Conservation (phyloP, 176 grass and related monocot genomes). For the Oryza glaberrima region DNA sequence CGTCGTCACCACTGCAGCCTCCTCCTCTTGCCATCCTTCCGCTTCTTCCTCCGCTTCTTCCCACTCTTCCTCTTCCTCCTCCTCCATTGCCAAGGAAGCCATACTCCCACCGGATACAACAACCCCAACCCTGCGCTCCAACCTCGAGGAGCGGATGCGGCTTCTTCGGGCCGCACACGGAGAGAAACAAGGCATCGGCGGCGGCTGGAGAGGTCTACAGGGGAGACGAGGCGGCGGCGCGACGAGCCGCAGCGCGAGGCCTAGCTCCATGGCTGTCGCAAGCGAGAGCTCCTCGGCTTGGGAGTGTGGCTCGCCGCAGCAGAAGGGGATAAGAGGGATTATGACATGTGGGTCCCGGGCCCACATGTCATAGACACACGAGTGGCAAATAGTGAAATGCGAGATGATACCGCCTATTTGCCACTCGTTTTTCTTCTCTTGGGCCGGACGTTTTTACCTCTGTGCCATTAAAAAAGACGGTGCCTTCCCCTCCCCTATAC, state of each 20-base stretch:
- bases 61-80: constrained; percentile 5
- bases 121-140: constrained; percentile 12
- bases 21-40: constrained; percentile 4
- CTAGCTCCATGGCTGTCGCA: constrained; percentile 51
- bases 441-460: neutral
- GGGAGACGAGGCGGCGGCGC: constrained; percentile 34
- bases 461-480: too few relatives aligned
- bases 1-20: neutral
- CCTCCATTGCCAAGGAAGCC: constrained; percentile 28
- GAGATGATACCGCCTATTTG: neutral
- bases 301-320: neutral
- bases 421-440: neutral
- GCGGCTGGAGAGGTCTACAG: neutral
- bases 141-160: neutral
- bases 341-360: too few relatives aligned
- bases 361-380: too few relatives aligned
- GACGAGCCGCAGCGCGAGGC: constrained; percentile 49
- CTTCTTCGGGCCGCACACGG: neutral
- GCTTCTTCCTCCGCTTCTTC: neutral
- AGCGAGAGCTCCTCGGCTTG: neutral
- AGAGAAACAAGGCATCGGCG: neutral
- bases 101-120: constrained; percentile 26
- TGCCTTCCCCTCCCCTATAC: too few relatives aligned
- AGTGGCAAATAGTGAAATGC: too few relatives aligned
- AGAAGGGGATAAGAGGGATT: constrained; percentile 39